phyloP scores from a whole-genome alignment of 768 basidiomycete species.

The Trichaptum fuscoviolaceum region DNA sequence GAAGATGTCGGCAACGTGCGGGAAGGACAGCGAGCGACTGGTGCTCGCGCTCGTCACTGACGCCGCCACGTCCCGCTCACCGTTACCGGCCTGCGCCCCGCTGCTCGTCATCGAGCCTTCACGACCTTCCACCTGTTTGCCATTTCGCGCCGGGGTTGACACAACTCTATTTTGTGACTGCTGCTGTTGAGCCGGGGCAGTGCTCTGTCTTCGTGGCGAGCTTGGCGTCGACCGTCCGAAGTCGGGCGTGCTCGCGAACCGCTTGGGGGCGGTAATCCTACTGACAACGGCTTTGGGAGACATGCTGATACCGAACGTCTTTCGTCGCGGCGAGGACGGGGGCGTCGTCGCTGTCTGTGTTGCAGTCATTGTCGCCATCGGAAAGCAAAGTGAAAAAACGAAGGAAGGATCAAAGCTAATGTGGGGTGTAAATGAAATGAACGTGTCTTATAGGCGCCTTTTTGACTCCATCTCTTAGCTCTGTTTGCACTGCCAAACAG shows the following conservation, averaged over 20 bases:
- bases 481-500: not conserved
- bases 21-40: not conserved
- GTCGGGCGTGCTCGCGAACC: not conserved
- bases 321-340: not conserved
- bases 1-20: conserved; percentile 46
- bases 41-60: not conserved
- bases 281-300: not conserved
- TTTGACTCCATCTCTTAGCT: not conserved
- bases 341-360: not conserved
- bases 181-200: not conserved
- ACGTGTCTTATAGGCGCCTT: not conserved
- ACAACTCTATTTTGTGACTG: not conserved
- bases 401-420: not conserved
- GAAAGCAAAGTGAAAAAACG: not conserved
- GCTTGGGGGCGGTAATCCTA: not conserved
- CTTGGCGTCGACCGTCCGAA: not conserved
- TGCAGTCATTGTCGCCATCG: not conserved
- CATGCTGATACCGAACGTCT: not conserved
- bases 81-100: not conserved
- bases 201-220: not conserved
- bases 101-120: not conserved
- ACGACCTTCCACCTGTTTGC: not conserved
- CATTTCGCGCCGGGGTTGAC: not conserved
- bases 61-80: not conserved
- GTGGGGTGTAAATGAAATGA: not conserved